A percentile compares a stretch with the other conserved stretches of the same genome.
Evolutionary conservation across 2,329 filamentous ascomycete genomes (phyloP).

Genomic region (Fusarium succisae): DNA sequence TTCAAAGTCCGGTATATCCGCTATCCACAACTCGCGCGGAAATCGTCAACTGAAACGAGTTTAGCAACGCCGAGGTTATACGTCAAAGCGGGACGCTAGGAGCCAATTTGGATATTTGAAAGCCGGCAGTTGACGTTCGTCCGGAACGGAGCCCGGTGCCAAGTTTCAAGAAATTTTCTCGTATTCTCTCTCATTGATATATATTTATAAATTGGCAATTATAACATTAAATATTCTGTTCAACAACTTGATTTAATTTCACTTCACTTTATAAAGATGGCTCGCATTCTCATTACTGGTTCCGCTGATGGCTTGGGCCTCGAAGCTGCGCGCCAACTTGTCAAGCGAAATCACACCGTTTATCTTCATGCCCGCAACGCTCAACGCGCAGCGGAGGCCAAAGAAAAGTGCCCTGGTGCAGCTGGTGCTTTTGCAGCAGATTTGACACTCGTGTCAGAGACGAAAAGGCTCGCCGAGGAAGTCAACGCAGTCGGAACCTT

Average conservation of each 20-base stretch:
- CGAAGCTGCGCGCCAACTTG: constrained; percentile 34
- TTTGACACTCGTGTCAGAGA: constrained; percentile 26
- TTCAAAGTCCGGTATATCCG: not conserved
- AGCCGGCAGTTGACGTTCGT: not conserved
- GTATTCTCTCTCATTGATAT: not conserved
- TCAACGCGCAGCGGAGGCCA: constrained; percentile 27
- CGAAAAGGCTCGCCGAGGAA: constrained; percentile 24
- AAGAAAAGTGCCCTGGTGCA: constrained; percentile 21
- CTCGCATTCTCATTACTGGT: constrained; percentile 37
- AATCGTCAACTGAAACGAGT: not conserved
- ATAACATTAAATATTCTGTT: too few species aligned
- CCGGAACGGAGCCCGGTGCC: not conserved
- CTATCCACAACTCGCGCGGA: not conserved
- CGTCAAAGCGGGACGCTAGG: not conserved
- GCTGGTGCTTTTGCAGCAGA: constrained; percentile 25
- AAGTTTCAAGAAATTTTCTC: not conserved
- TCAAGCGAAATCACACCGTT: constrained; percentile 34
- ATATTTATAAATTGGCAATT: too few species aligned
- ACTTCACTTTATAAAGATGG: constrained; percentile 2
- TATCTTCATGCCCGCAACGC: constrained; percentile 36
- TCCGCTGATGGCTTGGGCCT: constrained; percentile 38
- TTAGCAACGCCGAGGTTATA: not conserved
- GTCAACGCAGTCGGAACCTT: constrained; percentile 32
- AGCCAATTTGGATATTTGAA: not conserved
- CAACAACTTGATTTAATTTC: too few species aligned